phyloP scores from a whole-genome alignment of 768 basidiomycete genomes.

The Clavaria fumosa region DNA sequence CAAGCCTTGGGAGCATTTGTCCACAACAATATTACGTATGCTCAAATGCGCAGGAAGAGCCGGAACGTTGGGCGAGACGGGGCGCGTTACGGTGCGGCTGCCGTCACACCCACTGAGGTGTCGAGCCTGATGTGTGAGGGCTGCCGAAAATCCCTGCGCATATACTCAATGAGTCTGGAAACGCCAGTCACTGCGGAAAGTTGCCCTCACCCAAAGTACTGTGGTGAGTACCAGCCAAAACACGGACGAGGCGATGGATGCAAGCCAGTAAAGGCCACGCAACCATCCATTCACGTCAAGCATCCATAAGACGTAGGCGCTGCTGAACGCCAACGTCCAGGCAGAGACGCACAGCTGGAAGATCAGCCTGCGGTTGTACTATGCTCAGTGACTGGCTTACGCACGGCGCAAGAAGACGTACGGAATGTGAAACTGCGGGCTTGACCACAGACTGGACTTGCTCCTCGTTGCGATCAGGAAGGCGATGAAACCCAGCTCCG shows the following conservation, averaged over 20 bases:
- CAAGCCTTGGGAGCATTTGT: too few species aligned
- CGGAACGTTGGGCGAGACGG: too few species aligned
- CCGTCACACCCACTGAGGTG: too few species aligned
- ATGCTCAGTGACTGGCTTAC: background rate
- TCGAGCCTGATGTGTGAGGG: too few species aligned
- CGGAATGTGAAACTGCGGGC: slow-evolving; percentile 48
- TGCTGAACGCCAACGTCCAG: slow-evolving; percentile 63
- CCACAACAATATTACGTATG: too few species aligned
- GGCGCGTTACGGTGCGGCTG: too few species aligned
- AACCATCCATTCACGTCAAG: slow-evolving; percentile 48
- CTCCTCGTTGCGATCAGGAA: slow-evolving; percentile 60
- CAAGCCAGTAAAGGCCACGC: too few species aligned
- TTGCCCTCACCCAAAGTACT: slow-evolving; percentile 63
- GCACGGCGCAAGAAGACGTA: slow-evolving; percentile 19
- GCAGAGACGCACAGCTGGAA: slow-evolving; percentile 47
- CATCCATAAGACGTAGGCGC: slow-evolving; percentile 58
- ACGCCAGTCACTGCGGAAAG: too few species aligned
- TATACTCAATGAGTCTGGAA: too few species aligned
- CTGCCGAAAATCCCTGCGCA: too few species aligned
- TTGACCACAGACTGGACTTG: slow-evolving; percentile 44
- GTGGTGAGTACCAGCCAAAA: slow-evolving; percentile 55
- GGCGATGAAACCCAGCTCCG: slow-evolving; percentile 60
- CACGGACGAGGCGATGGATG: slow-evolving; percentile 65
- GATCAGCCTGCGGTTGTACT: slow-evolving; percentile 26
- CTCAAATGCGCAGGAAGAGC: too few species aligned